Conservation (phyloP, 2,329 filamentous ascomycete genomes). For the Colletotrichum higginsianum region DNA sequence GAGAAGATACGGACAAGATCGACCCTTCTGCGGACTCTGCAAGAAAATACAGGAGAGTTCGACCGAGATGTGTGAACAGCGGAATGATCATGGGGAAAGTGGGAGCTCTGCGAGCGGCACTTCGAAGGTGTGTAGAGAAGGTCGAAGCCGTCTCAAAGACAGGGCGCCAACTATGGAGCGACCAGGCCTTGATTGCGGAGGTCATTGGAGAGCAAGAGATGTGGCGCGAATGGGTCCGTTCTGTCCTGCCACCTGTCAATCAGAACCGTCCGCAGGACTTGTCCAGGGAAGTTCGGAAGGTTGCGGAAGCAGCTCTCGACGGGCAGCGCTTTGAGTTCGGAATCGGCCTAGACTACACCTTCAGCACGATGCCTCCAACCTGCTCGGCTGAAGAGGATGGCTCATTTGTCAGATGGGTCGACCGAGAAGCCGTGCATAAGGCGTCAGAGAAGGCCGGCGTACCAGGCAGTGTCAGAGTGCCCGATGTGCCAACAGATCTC, state of each 20-base stretch:
- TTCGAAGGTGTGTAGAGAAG: slow-evolving; percentile 49
- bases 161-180: slow-evolving; percentile 55
- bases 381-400: slow-evolving; percentile 55
- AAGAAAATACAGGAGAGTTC: slow-evolving; percentile 50
- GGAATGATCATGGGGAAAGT: slow-evolving; percentile 55
- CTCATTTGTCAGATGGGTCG: slow-evolving; percentile 49
- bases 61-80: slow-evolving; percentile 52
- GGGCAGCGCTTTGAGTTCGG: slow-evolving; percentile 53
- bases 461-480: slow-evolving; percentile 47
- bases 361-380: slow-evolving; percentile 53
- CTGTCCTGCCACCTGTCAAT: slow-evolving; percentile 41
- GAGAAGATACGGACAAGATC: slow-evolving; percentile 50
- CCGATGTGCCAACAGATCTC: slow-evolving; percentile 48
- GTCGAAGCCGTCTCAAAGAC: slow-evolving; percentile 46
- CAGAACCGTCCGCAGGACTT: slow-evolving; percentile 14
- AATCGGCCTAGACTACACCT: slow-evolving; percentile 56
- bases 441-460: slow-evolving; percentile 50
- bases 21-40: slow-evolving; percentile 49
- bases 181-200: slow-evolving; percentile 54
- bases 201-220: slow-evolving; percentile 56
- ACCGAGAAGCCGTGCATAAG: slow-evolving; percentile 44
- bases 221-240: slow-evolving; percentile 51
- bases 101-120: slow-evolving; percentile 45
- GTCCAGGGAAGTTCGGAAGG: slow-evolving; percentile 38
- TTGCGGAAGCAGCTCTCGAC: slow-evolving; percentile 48